Percentiles rank a stretch among this genome's conserved stretches.
phyloP scores from a whole-genome alignment of 208 protist species.

The Plasmodiophora brassicae region DNA sequence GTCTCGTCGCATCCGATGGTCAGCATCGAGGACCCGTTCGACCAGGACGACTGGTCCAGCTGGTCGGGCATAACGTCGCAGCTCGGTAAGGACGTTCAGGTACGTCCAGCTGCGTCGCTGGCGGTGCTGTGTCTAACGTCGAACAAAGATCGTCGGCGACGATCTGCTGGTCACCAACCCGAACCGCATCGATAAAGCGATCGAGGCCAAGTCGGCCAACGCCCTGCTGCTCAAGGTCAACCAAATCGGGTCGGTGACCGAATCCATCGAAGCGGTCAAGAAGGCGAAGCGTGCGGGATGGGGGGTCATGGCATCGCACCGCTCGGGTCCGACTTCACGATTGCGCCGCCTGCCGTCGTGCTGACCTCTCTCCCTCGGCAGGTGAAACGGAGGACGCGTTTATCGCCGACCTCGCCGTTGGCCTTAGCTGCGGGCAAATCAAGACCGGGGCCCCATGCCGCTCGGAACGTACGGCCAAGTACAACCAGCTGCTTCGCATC shows the following conservation, averaged over 20 bases:
- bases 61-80: slow-evolving; percentile 39
- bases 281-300: slow-evolving; percentile 68
- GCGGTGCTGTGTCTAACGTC: not conserved
- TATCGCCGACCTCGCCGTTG: slow-evolving; percentile 96
- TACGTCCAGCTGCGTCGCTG: not conserved
- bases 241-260: slow-evolving; percentile 95
- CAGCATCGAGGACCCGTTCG: slow-evolving; percentile 98
- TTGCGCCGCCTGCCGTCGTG: too few relatives aligned
- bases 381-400: slow-evolving; percentile 90
- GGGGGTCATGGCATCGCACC: slow-evolving; percentile 86
- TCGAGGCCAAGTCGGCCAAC: slow-evolving; percentile 83
- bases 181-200: slow-evolving; percentile 83
- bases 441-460: slow-evolving; percentile 97
- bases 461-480: slow-evolving; percentile 75
- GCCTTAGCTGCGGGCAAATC: slow-evolving; percentile 88
- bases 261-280: slow-evolving; percentile 88
- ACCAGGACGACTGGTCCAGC: slow-evolving; percentile 81
- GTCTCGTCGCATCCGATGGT: slow-evolving; percentile 59
- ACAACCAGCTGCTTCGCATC: slow-evolving; percentile 98
- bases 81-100: not conserved
- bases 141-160: slow-evolving; percentile 92
- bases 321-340: slow-evolving; percentile 91
- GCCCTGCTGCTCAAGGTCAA: slow-evolving; percentile 96
- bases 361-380: not conserved
- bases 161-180: slow-evolving; percentile 96